Conservation (phyloP, 2,329 filamentous ascomycete species). For the Diplodia scrobiculata region DNA sequence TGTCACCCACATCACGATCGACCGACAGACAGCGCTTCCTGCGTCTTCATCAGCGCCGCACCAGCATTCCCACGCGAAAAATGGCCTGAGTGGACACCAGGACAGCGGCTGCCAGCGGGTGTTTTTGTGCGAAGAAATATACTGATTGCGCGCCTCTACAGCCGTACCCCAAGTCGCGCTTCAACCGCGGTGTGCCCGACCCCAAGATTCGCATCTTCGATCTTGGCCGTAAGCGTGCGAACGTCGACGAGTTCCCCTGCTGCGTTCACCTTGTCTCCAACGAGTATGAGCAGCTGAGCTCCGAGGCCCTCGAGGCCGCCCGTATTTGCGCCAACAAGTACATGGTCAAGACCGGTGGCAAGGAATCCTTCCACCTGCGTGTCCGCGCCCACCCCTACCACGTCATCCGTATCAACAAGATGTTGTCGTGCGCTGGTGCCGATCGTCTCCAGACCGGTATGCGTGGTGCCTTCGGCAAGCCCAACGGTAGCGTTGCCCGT, state of each 20-base stretch:
- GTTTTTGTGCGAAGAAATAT: neutral
- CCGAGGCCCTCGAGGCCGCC: conserved; percentile 98
- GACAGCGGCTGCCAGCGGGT: neutral
- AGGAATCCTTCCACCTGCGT: conserved; percentile 71
- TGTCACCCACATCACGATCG: neutral
- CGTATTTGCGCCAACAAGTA: conserved; percentile 99
- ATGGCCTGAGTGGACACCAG: neutral
- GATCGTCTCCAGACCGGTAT: conserved; percentile 99
- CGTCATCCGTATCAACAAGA: conserved; percentile 99
- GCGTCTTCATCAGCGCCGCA: neutral
- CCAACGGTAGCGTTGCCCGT: conserved; percentile 97
- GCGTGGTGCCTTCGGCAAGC: conserved; percentile 99
- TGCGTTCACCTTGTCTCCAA: conserved; percentile 98
- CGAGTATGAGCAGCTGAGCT: conserved; percentile 99
- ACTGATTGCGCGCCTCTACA: conserved; percentile 43
- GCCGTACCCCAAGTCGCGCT: conserved; percentile 99
- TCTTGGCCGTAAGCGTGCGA: conserved; percentile 96
- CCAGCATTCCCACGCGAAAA: neutral
- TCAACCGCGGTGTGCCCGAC: conserved; percentile 97
- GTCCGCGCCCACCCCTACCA: conserved; percentile 96
- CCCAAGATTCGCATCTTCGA: conserved; percentile 94
- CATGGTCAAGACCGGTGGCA: conserved; percentile 68
- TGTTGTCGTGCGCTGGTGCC: conserved; percentile 99
- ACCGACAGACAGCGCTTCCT: neutral
- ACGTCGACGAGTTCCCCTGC: conserved; percentile 98